Conservation (phyloP, 768 basidiomycete species). For the Lactarius tabidus region DNA sequence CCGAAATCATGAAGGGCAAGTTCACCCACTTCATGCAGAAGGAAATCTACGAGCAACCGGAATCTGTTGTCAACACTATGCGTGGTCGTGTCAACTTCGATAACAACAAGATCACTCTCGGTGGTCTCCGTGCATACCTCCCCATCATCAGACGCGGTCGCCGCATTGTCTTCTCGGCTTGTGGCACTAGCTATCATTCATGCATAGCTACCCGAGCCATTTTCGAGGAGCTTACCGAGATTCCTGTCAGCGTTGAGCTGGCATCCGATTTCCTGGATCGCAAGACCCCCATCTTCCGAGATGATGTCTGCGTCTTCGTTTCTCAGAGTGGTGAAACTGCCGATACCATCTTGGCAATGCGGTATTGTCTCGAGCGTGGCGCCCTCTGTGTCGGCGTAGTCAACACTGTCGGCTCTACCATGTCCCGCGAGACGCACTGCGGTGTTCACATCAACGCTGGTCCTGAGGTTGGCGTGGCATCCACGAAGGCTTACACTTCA, state of each 20-base stretch:
- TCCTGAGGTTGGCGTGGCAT: constrained; percentile 98
- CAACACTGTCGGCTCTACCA: constrained; percentile 96
- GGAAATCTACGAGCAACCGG: constrained; percentile 98
- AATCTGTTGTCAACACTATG: constrained; percentile 99
- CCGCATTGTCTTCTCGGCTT: constrained; percentile 95
- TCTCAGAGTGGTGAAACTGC: constrained; percentile 99
- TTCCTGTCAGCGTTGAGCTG: constrained; percentile 94
- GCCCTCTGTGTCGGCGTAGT: constrained; percentile 97
- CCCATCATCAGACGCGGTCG: constrained; percentile 93
- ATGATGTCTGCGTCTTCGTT: constrained; percentile 94
- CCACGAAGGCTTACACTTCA: constrained; percentile 98
- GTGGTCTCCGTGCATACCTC: constrained; percentile 92
- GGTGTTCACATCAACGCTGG: constrained; percentile 99
- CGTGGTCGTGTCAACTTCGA: constrained; percentile 99
- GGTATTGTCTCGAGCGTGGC: constrained; percentile 95
- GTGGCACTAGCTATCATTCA: constrained; percentile 97
- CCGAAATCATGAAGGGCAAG: constrained; percentile 99
- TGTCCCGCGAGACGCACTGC: constrained; percentile 97
- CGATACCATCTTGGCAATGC: constrained; percentile 92
- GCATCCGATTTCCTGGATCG: constrained; percentile 98
- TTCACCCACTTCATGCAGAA: constrained; percentile 99
- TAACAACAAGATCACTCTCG: constrained; percentile 83
- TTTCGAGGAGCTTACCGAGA: constrained; percentile 98
- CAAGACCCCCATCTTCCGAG: constrained; percentile 99
- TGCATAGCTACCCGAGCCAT: constrained; percentile 94